phyloP scores from a whole-genome alignment of 108 stramenopile genomes.

The Nannochloropsis granulata region DNA sequence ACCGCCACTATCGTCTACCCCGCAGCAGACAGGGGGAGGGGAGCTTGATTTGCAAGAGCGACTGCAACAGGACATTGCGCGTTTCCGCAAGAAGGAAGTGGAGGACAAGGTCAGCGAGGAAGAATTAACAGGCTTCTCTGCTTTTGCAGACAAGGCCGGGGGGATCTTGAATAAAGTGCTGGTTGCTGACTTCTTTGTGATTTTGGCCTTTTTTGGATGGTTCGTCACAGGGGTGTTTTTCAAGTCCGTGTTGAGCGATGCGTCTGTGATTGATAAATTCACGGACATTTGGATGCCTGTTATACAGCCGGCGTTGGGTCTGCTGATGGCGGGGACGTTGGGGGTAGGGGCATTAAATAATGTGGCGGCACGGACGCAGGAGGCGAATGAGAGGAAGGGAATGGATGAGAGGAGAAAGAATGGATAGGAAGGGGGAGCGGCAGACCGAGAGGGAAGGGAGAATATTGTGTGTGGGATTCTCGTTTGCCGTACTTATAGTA shows the following conservation, averaged over 20 bases:
- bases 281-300: conserved; percentile 55
- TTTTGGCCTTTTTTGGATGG: conserved; percentile 62
- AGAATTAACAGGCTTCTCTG: not conserved
- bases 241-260: conserved; percentile 54
- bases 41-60: not conserved
- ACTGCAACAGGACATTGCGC: not conserved
- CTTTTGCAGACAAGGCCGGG: not conserved
- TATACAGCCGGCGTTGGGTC: conserved; percentile 65
- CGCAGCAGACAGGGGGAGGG: not conserved
- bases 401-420: not conserved
- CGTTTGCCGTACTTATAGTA: too few species aligned
- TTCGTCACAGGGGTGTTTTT: conserved; percentile 69
- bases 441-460: too few species aligned
- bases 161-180: conserved; percentile 55
- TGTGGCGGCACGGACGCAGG: not conserved
- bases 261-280: conserved; percentile 72
- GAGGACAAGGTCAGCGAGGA: not conserved
- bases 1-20: not conserved
- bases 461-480: too few species aligned
- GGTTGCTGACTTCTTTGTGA: conserved; percentile 78
- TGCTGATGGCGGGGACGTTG: conserved; percentile 54
- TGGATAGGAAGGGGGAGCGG: too few species aligned
- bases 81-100: not conserved
- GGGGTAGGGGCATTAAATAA: conserved; percentile 18
- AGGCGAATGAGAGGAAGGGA: not conserved